Conservation (phyloP, 306 rosid species). For the Trichosanthes truncata region DNA sequence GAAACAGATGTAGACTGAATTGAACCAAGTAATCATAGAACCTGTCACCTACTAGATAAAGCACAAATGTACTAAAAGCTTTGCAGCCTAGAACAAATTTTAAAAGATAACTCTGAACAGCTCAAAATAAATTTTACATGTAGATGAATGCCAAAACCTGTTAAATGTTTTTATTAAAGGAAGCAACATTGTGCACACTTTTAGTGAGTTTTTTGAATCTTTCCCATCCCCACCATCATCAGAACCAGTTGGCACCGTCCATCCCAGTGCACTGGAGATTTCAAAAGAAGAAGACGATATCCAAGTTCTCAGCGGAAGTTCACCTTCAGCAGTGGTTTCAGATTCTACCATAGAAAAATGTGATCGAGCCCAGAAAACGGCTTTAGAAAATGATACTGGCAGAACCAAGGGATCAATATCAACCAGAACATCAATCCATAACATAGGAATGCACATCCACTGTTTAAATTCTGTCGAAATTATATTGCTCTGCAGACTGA, state of each 20-base stretch:
- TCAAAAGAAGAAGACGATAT: slow-evolving; percentile 56
- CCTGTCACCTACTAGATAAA: background rate
- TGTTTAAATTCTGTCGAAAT: slow-evolving; percentile 49
- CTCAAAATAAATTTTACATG: background rate
- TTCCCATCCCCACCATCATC: slow-evolving; percentile 83
- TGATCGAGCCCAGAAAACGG: slow-evolving; percentile 93
- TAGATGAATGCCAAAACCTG: slow-evolving; percentile 46
- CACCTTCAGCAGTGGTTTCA: slow-evolving; percentile 44
- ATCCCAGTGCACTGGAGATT: slow-evolving; percentile 60
- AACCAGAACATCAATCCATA: slow-evolving; percentile 77
- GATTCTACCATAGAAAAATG: slow-evolving; percentile 74
- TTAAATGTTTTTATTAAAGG: slow-evolving; percentile 55
- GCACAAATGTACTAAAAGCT: background rate
- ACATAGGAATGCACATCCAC: slow-evolving; percentile 97
- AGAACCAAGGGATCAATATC: slow-evolving; percentile 56
- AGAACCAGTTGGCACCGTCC: slow-evolving; percentile 92
- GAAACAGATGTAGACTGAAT: slow-evolving; percentile 33
- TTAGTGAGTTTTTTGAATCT: slow-evolving; percentile 58
- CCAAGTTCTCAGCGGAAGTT: slow-evolving; percentile 64
- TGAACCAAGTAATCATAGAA: slow-evolving; percentile 13
- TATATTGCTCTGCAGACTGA: slow-evolving; percentile 50
- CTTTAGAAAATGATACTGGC: slow-evolving; percentile 81
- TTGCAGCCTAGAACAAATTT: background rate
- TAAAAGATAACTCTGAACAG: background rate
- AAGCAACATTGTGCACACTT: slow-evolving; percentile 57